phyloP scores from a whole-genome alignment of 2,329 filamentous ascomycete species.

The Penicillium palitans region DNA sequence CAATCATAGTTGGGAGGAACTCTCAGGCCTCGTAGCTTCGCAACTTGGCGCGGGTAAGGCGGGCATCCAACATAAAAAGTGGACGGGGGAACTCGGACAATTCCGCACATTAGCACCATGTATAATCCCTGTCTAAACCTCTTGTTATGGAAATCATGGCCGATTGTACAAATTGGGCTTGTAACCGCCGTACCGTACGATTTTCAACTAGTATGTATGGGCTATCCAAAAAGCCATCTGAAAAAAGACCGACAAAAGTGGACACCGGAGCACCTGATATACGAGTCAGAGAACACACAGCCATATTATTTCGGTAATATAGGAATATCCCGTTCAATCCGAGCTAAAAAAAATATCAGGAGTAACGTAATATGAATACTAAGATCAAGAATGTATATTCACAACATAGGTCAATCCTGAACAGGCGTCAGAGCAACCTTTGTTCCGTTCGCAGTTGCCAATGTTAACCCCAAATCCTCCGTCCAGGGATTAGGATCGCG shows the following conservation, averaged over 20 bases:
- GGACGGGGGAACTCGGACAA: not conserved
- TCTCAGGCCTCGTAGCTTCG: not conserved
- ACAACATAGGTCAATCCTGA: not conserved
- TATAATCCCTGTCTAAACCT: not conserved
- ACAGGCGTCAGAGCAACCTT: constrained; percentile 18
- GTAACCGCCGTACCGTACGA: not conserved
- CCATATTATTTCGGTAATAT: not conserved
- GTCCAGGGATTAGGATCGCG: constrained; percentile 31
- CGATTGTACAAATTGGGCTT: not conserved
- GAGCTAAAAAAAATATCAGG: not conserved
- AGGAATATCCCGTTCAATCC: not conserved
- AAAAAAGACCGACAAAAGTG: not conserved
- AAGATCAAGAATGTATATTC: not conserved
- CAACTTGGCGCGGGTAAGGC: not conserved
- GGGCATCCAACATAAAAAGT: not conserved
- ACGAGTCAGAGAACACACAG: not conserved
- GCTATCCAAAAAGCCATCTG: not conserved
- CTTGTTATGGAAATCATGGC: not conserved
- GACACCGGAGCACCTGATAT: not conserved
- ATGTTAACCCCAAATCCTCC: constrained; percentile 26
- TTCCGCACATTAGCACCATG: not conserved
- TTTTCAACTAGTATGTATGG: not conserved
- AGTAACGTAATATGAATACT: too few relatives aligned
- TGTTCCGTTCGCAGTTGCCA: constrained; percentile 26
- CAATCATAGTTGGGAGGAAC: not conserved